Evolutionary conservation across 805 yeast species (phyloP), one percentile per base, ranked within the genome.

Genomic region (Nakazawaea populi): DNA sequence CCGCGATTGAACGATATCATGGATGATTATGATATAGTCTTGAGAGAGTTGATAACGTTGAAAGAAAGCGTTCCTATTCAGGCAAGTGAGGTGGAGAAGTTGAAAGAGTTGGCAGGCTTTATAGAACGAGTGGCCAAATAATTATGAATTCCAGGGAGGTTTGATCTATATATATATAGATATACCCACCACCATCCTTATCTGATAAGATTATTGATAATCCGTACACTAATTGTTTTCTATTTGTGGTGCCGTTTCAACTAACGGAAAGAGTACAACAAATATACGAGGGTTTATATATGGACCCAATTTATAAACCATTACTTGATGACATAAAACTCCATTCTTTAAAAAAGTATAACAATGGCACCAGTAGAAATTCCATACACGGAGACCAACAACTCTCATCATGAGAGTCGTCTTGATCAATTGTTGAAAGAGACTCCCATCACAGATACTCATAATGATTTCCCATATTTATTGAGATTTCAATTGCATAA

Each of bases 381-480:
- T 6, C 18, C 35, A 37, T 18, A 35, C 3, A 18, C 24, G 18
- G 51, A 42, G 4, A 27, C 34, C 32, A 31, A 40, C 6, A 18
- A 18, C 24, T 18, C 24, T 18, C 24, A 18, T 18, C 42, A 36
- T 32, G 52, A 52, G 29, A 36, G 44, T 12, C 49, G 53, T 42
- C 46, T 50, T 24, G 41, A 41, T 2, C 4, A 42, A 2, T 27
- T 46, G 24, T 47, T 51, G 36, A 46, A 50, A 30, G 44, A 32
- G 14, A 37, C 54, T 5, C 81, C 82, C 1, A 63, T 77, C 3
- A 68, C 73, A 3, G 82, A 78, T 45, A 68, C 76, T 0, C 76
- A 73, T 45, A 79, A 77, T 55, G 81, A 78, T 53, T 72, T 79
- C 57, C 83, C 83, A 4, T 79, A 74, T 55, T 65, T 74, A 14